Evolutionary conservation across 2,329 filamentous ascomycete genomes (phyloP), one percentile per base, ranked within the genome.

Genomic region (Aspergillus texensis): DNA sequence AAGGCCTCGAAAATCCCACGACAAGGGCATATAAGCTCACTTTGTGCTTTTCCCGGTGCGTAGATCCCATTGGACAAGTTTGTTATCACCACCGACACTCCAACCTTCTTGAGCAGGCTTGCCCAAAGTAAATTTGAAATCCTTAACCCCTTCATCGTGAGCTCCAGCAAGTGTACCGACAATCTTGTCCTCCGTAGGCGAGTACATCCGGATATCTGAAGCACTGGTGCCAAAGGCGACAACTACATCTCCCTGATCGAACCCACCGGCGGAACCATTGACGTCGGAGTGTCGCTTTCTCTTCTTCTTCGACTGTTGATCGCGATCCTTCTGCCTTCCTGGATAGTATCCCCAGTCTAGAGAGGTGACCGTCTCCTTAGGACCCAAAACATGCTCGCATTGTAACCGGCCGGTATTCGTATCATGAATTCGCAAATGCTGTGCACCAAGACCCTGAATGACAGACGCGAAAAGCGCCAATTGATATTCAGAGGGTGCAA

Each of bases 81-180:
- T 84, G 64, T 81, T 81, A 72, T 85, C 83, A 57, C 80, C 81
- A 56, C 83, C 83, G 62, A 84, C 80, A 77, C 83, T 85, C 83
- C 83, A 85, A n/a, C 77, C 83, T 66, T 82, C 80, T 26, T 75
- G 70, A 59, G 68, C 72, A 26, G 77, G 73, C 9, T 72, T 72
- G 36, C 76, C 73, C 48, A 77, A 72, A 9, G 79, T 80, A 67
- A 85, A 85, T 68, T 82, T 82, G 72, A 85, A 84, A 66, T 83
- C 81, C 67, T 75, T 78, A 57, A 85, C 77, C 36, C 79, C 81
- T 62, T 79, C 79, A 19, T 83, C 78, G 68, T 85, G 83, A 6
- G 71, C 82, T 52, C 79, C 81, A 32, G 74, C 75, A 56, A 85
- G 70, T 10, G 72, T 77, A 10, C 78, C 79, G 6, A 84, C 74